Evolutionary conservation across 306 rosid species (phyloP).

Genomic region (Quercus rubra): DNA sequence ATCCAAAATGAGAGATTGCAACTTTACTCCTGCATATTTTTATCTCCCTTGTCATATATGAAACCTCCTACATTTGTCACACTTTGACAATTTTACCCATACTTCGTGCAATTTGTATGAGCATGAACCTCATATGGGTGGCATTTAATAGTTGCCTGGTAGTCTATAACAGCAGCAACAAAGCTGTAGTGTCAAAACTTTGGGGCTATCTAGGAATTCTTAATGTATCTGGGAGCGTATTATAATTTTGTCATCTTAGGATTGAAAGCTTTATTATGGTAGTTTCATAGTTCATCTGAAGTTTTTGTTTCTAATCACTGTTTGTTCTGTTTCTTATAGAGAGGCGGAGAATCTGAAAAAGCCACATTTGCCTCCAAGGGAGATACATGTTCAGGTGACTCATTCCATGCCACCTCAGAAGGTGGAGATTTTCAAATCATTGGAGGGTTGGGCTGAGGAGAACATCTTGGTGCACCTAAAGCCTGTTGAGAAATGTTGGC

Average conservation of each 20-base stretch:
- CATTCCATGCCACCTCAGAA: conserved; percentile 60
- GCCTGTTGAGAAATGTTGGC: conserved; percentile 60
- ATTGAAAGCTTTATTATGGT: neutral
- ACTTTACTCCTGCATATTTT: neutral
- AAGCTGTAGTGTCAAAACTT: neutral
- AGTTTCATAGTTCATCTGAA: neutral
- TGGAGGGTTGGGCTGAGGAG: conserved; percentile 49
- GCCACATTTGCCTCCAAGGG: conserved; percentile 36
- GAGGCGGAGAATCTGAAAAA: conserved; percentile 28
- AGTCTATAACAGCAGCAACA: too few species aligned
- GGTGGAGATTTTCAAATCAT: conserved; percentile 46
- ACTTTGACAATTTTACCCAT: neutral
- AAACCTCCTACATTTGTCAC: neutral
- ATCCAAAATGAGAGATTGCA: neutral
- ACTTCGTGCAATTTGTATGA: neutral
- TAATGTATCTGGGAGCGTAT: neutral
- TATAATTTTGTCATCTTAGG: neutral
- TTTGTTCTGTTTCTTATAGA: conserved; percentile 22
- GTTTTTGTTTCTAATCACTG: neutral
- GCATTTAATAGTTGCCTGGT: too few species aligned
- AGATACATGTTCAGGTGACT: conserved; percentile 43
- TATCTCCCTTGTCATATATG: neutral
- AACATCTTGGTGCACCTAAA: conserved; percentile 51
- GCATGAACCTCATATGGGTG: neutral
- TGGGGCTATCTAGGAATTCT: neutral